A percentile compares a stretch with the other conserved stretches of the same genome.
Conservation (phyloP, 164 flowering plant genomes). For the Vitis rupestris region DNA sequence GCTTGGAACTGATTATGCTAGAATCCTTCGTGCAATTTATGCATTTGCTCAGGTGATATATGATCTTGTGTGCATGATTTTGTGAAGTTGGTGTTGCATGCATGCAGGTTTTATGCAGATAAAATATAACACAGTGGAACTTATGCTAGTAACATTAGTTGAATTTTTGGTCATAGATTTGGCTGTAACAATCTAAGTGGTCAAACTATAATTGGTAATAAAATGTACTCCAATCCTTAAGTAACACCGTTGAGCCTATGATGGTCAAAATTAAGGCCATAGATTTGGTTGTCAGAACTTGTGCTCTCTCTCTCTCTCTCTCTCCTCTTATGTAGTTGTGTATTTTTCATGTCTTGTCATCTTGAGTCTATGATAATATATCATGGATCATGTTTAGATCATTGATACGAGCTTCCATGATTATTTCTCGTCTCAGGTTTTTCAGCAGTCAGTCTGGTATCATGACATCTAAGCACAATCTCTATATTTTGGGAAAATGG, state of each 20-base stretch:
- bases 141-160: too few relatives aligned
- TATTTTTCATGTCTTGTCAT: too few relatives aligned
- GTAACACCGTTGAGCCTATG: background rate
- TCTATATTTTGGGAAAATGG: background rate
- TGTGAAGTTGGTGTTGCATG: too few relatives aligned
- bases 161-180: background rate
- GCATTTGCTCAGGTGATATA: slow-evolving; percentile 84
- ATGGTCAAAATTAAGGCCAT: background rate
- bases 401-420: background rate
- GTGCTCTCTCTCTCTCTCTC: too few relatives aligned
- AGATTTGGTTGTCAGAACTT: background rate
- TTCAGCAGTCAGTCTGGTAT: background rate
- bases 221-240: background rate
- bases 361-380: background rate
- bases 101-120: too few relatives aligned
- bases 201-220: background rate
- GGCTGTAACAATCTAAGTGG: background rate
- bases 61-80: background rate
- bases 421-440: too few relatives aligned
- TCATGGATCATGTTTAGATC: background rate
- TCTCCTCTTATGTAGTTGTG: background rate
- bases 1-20: slow-evolving; percentile 97
- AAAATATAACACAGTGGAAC: too few relatives aligned
- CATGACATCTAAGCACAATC: background rate
- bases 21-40: slow-evolving; percentile 85